phyloP scores from a whole-genome alignment of 108 stramenopile species.

The Cyclotella choctawhatcheeana region DNA sequence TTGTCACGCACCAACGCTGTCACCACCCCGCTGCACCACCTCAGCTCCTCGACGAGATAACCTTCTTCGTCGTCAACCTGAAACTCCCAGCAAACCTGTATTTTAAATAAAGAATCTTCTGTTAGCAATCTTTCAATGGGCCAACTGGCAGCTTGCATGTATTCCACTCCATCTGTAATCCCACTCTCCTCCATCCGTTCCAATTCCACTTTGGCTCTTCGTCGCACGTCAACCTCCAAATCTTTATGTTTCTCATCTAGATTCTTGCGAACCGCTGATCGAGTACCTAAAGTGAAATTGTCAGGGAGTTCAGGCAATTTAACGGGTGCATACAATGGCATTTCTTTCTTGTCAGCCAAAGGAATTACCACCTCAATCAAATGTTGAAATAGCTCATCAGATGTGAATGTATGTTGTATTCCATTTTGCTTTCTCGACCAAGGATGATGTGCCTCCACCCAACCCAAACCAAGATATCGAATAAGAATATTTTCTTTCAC shows the following conservation, averaged over 20 bases:
- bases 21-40: too few species aligned
- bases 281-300: neutral
- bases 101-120: too few species aligned
- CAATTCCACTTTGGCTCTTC: neutral
- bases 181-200: neutral
- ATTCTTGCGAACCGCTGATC: too few species aligned
- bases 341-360: neutral
- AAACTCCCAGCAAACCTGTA: too few species aligned
- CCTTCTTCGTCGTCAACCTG: too few species aligned
- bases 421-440: slow-evolving; percentile 13
- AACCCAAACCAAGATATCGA: neutral
- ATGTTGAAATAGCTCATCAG: slow-evolving; percentile 3
- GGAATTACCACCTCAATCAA: neutral
- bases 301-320: neutral
- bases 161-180: neutral
- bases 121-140: slow-evolving; percentile 3
- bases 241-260: too few species aligned
- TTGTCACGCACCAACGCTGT: too few species aligned
- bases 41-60: too few species aligned
- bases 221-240: neutral
- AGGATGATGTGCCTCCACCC: slow-evolving; percentile 13
- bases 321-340: neutral
- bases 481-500: slow-evolving; percentile 9
- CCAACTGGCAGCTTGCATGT: neutral
- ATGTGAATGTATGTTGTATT: neutral